A percentile compares a stretch with the other conserved stretches of the same genome.
These are phyloP conservation scores for Lachnellula subtilissima DNA, from an alignment of 2,329 filamentous ascomycete genomes.

Conservation along the genomic window DNA sequence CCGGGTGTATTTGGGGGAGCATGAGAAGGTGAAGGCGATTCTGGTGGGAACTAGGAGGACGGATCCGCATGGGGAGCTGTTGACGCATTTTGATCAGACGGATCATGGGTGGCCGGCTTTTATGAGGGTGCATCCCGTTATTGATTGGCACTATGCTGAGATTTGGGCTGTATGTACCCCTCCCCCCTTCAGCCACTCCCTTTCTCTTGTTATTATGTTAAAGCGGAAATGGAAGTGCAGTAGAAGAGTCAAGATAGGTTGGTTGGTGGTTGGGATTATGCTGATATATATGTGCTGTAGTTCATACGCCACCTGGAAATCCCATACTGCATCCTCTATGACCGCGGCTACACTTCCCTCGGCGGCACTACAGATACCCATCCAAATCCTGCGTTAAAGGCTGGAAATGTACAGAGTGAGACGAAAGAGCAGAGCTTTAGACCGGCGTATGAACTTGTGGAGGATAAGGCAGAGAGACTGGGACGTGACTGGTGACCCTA, in stretches of 20 bases:
- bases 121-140: constrained; percentile 89
- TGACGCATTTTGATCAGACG: constrained; percentile 82
- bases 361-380: constrained; percentile 85
- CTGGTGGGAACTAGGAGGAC: constrained; percentile 86
- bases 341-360: constrained; percentile 85
- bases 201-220: background rate
- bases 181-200: background rate
- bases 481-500: constrained; percentile 58
- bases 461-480: constrained; percentile 73
- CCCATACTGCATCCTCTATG: constrained; percentile 83
- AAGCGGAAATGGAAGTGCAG: background rate
- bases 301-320: constrained; percentile 76
- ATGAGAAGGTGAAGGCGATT: constrained; percentile 65
- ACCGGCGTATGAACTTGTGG: constrained; percentile 70
- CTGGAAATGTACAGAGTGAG: constrained; percentile 21
- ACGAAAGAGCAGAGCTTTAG: constrained; percentile 46
- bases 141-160: constrained; percentile 95
- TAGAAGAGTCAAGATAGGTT: background rate
- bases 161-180: constrained; percentile 75
- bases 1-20: constrained; percentile 65
- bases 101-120: constrained; percentile 88
- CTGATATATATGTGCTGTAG: constrained; percentile 37
- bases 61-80: constrained; percentile 77
- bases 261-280: background rate
- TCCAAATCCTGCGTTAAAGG: constrained; percentile 72